These are phyloP conservation scores for Fusarium sp. DNA, from an alignment of 2,329 filamentous ascomycete species.

Conservation along the genomic window DNA sequence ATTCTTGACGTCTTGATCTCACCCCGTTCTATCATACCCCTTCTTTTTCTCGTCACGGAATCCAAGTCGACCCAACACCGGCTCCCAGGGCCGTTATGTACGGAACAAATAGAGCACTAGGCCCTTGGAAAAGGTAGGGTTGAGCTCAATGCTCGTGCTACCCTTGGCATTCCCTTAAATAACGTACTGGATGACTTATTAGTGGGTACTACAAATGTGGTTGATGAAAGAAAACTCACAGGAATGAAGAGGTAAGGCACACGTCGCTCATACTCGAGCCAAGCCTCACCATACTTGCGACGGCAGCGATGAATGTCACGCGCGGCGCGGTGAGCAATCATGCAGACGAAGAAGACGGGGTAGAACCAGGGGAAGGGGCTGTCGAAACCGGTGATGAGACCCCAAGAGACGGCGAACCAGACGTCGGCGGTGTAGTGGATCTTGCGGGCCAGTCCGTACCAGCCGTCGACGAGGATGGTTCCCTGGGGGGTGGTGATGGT, in stretches of 20 bases:
- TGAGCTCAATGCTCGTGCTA: neutral
- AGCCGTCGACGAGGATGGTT: constrained; percentile 84
- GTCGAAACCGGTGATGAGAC: constrained; percentile 62
- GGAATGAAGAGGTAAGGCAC: constrained; percentile 90
- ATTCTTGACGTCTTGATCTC: constrained; percentile 14
- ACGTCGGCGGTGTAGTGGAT: constrained; percentile 62
- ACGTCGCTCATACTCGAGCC: constrained; percentile 80
- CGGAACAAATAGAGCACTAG: constrained; percentile 4
- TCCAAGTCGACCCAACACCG: neutral
- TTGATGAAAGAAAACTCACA: constrained; percentile 42
- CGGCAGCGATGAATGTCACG: constrained; percentile 83
- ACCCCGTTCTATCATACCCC: constrained; percentile 1
- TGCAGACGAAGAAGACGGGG: constrained; percentile 81
- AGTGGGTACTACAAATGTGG: constrained; percentile 6
- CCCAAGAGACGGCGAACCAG: constrained; percentile 63
- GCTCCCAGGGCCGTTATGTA: neutral
- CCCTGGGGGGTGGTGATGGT: constrained; percentile 78
- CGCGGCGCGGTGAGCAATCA: constrained; percentile 83
- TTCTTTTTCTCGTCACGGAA: neutral
- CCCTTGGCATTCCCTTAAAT: constrained; percentile 46
- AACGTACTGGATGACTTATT: constrained; percentile 50
- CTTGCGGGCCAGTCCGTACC: constrained; percentile 81
- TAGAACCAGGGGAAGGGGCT: constrained; percentile 94
- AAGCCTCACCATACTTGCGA: constrained; percentile 83
- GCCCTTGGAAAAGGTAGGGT: neutral